Evolutionary conservation across 768 basidiomycete species (phyloP), one percentile per base, ranked within the genome.

Genomic region (Collybia sp.): DNA sequence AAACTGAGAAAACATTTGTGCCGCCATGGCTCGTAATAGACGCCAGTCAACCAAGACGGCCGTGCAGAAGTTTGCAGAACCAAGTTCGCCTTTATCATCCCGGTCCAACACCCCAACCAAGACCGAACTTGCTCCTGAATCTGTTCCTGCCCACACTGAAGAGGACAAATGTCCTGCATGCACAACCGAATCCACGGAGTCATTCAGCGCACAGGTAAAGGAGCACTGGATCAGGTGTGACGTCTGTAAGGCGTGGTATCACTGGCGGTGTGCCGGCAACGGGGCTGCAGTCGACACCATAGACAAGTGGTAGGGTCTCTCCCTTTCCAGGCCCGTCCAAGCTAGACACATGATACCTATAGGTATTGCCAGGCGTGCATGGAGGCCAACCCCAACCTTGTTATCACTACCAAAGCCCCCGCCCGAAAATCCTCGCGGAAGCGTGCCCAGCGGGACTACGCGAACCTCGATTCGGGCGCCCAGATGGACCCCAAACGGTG

Each of bases 161-260:
- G 55, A 59, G 30, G 61, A 66, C 30, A 49, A 48, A 13, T 83
- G 81, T 56, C 81, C 81, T 11, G 75, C 79, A 10, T 83, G 81
- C 58, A 69, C 70, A 40, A 60, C 62, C 38, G 59, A 65, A 33
- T 51, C 61, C 9, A 58, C 60, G 43, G 44, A 62, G 13, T 55
- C 65, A 25, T 60, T 59, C 18, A 59, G 57, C 43, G 56, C 67
- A 2, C 70, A 66, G 43, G 76, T 79, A 50, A 83, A 84, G 60
- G 86, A 88, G 52, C 80, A 70, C 55, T 93, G 90, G 91, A 81
- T 93, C 46, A 68, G 81, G 51, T 93, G 91, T 60, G 89, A 91
- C 56, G 75, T 76, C 16, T 90, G 87, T 70, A 84, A 83, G 64
- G 76, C 69, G 25, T 91, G 88, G 88, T 91, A 81, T 60, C 88